Evolutionary conservation across 768 basidiomycete species (phyloP).

Genomic region (Lyophyllum decastes): DNA sequence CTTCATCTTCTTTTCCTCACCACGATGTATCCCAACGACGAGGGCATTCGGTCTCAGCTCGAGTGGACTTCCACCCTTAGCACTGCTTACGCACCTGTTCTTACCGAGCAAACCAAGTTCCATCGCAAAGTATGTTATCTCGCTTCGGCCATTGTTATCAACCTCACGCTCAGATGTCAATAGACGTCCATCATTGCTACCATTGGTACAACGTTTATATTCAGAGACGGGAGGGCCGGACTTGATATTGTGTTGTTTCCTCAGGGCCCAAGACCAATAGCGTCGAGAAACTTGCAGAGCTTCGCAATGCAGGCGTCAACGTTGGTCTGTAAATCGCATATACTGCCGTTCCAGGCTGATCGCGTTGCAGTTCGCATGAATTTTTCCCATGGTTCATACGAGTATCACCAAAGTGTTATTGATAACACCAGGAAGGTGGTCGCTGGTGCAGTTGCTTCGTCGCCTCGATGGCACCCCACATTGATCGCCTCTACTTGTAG

Average conservation of each 20-base stretch:
- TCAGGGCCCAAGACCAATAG: slow-evolving; percentile 93
- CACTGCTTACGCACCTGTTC: slow-evolving; percentile 68
- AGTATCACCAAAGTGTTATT: slow-evolving; percentile 98
- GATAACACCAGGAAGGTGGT: slow-evolving; percentile 94
- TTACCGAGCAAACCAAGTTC: slow-evolving; percentile 81
- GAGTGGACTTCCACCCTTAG: slow-evolving; percentile 89
- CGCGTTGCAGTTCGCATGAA: slow-evolving; percentile 90
- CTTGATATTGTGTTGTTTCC: slow-evolving; percentile 13
- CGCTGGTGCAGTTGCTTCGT: slow-evolving; percentile 50
- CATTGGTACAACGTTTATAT: slow-evolving; percentile 64
- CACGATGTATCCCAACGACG: slow-evolving; percentile 57
- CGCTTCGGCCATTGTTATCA: not conserved
- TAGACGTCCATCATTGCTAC: slow-evolving; percentile 99
- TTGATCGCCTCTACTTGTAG: slow-evolving; percentile 31
- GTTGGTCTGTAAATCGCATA: slow-evolving; percentile 67
- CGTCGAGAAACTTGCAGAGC: slow-evolving; percentile 81
- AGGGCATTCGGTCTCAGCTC: slow-evolving; percentile 73
- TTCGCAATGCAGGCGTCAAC: slow-evolving; percentile 93
- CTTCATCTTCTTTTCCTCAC: slow-evolving; percentile 22
- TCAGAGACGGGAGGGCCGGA: slow-evolving; percentile 2
- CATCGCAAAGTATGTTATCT: slow-evolving; percentile 76
- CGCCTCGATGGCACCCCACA: slow-evolving; percentile 4
- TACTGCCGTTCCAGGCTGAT: not conserved
- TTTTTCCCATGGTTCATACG: slow-evolving; percentile 98
- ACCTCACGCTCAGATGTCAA: not conserved